Evolutionary conservation across 768 basidiomycete genomes (phyloP), one percentile per base, ranked within the genome.

Genomic region (Suillus alpinus): DNA sequence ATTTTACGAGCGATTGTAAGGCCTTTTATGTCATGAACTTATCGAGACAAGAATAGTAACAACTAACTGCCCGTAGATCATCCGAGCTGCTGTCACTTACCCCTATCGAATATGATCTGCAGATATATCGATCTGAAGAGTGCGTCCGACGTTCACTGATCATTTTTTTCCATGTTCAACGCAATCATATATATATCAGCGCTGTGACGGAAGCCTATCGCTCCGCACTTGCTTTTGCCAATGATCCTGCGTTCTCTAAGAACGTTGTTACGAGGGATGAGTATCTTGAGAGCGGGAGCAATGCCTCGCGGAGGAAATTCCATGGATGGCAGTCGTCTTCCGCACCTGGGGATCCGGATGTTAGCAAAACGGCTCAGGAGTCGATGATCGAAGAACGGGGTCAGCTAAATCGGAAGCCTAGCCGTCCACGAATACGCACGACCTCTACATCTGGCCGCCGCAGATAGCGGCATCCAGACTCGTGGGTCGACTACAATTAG

Each of bases 241-340:
- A 73, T 56, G 76, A 77, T 20, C 75, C 84, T 29, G 77, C 78
- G 43, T 88, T 89, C 65, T 56, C 76, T 0, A 73, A 78, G 36
- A 75, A 77, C 20, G 80, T 84, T 34, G 84, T 94, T 63, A 92
- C 92, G 4, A 79, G 89, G 47, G 85, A 83, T 52, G 94, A 98
- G 71, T 98, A 96, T 74, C 77, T 84, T 53, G 95, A 98, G 75
- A 82, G 82, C 62, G 95, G 95, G 39, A 89, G 86, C 65, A 83
- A 78, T 61, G 88, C 89, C 59, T 85, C 85, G 61, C 83, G 92
- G 64, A 80, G 87, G 60, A 92, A 90, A 69, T 92, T 95, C 74
- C 78, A 73, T 29, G 83, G 85, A 62, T 86, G 86, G 86, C 83
- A 81, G 60, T 66, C 67, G 3, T 65, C 46, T 2, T 64, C 46